Base-by-base conservation (phyloP, 768 basidiomycete genomes). In the Xerocomus spinulosus region DNA sequence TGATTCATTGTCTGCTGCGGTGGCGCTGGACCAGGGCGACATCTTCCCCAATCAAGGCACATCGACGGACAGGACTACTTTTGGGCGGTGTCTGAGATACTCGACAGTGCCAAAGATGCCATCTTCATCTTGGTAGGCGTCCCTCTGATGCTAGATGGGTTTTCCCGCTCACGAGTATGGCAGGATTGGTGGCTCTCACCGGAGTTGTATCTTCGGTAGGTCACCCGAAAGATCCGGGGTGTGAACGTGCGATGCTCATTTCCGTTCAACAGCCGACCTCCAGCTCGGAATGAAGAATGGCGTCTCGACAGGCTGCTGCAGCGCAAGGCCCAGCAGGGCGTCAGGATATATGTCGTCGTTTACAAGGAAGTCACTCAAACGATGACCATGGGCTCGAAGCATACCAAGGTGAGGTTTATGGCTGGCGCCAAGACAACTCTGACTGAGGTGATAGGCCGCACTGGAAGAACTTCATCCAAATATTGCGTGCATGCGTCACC, bases 301-400 rank as follows among this genome's bases (percentile, higher is more conserved):
- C 79, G 96, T 21, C 77, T 99, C 23, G 96, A 99, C 64, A 71
- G 81, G 28, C 62, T 98, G 12, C 74, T 98, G 42, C 73, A 87
- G 67, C 79, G 85, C 44, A 97, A 97, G 69, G 96, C 96, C 0
- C 75, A 91, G 60, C 72, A 95, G 58, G 96, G 95, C 18, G 96
- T 98, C 48, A 90, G 85, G 66, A 70, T 99, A 35, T 87, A 93
- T 67, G 80, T 98, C 36, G 74, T 92, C 51, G 90, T 97, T 3
- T 97, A 97, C 76, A 98, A 97, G 68, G 94, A 96, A 75, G 86
- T 98, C 46, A 85, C 87, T 1, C 85, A 89, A 72, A 92, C 92
- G 1, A 96, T 96, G 93, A 71, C 75, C 12, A 86, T 95, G 83
- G 80, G 79, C 47, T 91, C 89, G 0, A 79, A 82, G 56, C 91